Conservation (phyloP, 2,329 filamentous ascomycete genomes). For the Mycogone perniciosa region DNA sequence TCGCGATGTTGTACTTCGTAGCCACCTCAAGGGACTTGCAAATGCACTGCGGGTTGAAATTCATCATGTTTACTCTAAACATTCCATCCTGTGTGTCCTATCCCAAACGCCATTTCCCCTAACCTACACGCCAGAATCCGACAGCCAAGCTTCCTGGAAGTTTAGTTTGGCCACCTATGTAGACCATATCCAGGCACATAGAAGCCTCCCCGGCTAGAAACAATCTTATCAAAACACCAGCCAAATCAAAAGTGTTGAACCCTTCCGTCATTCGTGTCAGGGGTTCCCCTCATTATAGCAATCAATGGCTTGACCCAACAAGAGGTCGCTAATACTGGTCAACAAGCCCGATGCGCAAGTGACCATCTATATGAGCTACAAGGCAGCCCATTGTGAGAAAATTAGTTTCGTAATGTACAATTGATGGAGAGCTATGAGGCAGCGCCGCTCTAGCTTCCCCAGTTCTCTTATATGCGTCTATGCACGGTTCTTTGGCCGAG, state of each 20-base stretch:
- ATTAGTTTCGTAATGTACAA: not conserved
- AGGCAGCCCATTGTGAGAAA: not conserved
- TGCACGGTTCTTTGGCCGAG: conserved; percentile 51
- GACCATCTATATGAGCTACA: no score
- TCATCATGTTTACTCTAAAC: not conserved
- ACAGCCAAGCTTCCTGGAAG: conserved; percentile 7
- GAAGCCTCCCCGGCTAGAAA: conserved; percentile 17
- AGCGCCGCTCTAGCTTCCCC: not conserved
- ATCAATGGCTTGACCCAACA: conserved; percentile 1
- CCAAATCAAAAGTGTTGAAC: conserved; percentile 15
- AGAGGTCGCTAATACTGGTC: conserved; percentile 2
- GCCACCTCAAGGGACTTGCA: no score
- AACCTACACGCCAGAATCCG: conserved; percentile 12
- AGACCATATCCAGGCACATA: conserved; percentile 15
- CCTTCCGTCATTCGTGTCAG: conserved; percentile 5
- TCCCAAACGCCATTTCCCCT: conserved; percentile 10
- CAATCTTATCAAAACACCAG: conserved; percentile 23
- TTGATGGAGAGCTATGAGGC: not conserved
- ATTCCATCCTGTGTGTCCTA: not conserved
- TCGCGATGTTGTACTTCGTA: no score
- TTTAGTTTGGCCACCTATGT: conserved; percentile 11
- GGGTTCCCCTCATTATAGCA: conserved; percentile 9
- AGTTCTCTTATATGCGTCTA: conserved; percentile 21
- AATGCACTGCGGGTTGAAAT: no score
- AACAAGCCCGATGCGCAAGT: no score